Evolutionary conservation across 495 filamentous ascomycete species (phyloP).

Genomic region (Penicillium coffeae): DNA sequence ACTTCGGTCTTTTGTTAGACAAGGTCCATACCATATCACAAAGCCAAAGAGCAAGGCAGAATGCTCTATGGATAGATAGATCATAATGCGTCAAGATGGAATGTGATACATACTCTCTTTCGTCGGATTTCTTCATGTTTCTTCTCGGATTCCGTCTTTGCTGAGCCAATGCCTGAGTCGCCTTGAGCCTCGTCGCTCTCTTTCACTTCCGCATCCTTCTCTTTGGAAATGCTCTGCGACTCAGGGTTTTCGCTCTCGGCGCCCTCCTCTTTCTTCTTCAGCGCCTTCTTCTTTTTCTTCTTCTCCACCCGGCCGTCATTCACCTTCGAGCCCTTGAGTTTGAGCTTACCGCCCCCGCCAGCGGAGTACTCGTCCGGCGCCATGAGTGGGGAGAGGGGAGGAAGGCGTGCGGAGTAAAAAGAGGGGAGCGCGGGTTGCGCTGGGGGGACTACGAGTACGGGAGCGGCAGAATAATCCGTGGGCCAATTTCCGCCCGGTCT

Average conservation of each 20-base stretch:
- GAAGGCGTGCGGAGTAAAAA: slow-evolving; percentile 21
- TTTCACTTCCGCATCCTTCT: no score
- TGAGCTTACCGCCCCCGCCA: slow-evolving; percentile 63
- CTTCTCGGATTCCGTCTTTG: slow-evolving; percentile 86
- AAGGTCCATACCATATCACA: slow-evolving; percentile 5
- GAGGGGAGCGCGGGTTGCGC: not conserved
- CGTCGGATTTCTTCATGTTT: slow-evolving; percentile 72
- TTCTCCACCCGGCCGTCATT: slow-evolving; percentile 48
- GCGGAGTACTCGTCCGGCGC: slow-evolving; percentile 63
- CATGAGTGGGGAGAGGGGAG: slow-evolving; percentile 5
- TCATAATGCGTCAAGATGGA: no score
- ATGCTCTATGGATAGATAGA: no score
- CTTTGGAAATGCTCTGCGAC: no score
- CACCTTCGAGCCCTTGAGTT: slow-evolving; percentile 71
- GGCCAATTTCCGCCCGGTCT: no score
- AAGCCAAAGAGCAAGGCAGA: slow-evolving; percentile 6
- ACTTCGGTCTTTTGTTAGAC: slow-evolving; percentile 22
- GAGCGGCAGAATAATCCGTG: no score
- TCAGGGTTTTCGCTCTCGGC: not conserved
- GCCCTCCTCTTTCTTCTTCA: slow-evolving; percentile 34
- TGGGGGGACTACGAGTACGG: no score
- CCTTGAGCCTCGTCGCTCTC: no score
- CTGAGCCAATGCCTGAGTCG: no score
- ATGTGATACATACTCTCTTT: slow-evolving; percentile 74
- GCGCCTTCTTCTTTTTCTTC: slow-evolving; percentile 63